Base-by-base conservation (phyloP, 148 eudicot genomes). In the Arctostaphylos glauca region DNA sequence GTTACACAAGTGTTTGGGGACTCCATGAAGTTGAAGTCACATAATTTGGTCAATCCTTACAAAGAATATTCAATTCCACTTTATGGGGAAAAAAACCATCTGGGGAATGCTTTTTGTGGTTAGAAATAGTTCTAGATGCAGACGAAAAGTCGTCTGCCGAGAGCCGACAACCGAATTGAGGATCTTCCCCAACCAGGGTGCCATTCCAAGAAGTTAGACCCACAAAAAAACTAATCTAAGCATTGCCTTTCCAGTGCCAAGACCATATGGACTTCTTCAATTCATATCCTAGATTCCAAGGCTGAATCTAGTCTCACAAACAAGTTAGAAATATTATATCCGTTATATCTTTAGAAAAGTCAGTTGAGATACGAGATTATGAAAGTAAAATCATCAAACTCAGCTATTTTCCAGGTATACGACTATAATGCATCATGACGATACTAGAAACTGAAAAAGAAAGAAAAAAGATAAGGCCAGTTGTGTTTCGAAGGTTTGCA, bases 181-280 rank as follows among this genome's bases (percentile, higher is more conserved):
- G 70, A 23, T 64, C 41, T 64, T 64, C 15, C 68, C 68, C 13
- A 23, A 18, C 9, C 76, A 72, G 4, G 5, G 52, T 9, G 48
- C 50, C 14, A n/a, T 48, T 54, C 52, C 18, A 74, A 10, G 8
- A 70, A 71, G 75, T 2, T 8, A 43, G 23, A 71, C 23, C 75
- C 19, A 43, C 7, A 41, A 71, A 71, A 10, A 71, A 71, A 44
- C 9, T 62, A 62, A 62, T 44, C 9, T 6, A 41, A 31, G 16
- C 73, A 67, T 67, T 38, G 49, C 74, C 74, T 70, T 43, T n/a
- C 48, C 74, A 43, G 74, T 70, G n/a, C 74, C 10, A 5, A 43
- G 48, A 41, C 74, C 48, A 41, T 43, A 70, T 16, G 19, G 19
- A 70, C n/a, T 7, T 70, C 74, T 7, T 70, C 74, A 21, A 16